Base-by-base conservation (phyloP, 2,329 filamentous ascomycete species). In the Dactylellina leptospora region DNA sequence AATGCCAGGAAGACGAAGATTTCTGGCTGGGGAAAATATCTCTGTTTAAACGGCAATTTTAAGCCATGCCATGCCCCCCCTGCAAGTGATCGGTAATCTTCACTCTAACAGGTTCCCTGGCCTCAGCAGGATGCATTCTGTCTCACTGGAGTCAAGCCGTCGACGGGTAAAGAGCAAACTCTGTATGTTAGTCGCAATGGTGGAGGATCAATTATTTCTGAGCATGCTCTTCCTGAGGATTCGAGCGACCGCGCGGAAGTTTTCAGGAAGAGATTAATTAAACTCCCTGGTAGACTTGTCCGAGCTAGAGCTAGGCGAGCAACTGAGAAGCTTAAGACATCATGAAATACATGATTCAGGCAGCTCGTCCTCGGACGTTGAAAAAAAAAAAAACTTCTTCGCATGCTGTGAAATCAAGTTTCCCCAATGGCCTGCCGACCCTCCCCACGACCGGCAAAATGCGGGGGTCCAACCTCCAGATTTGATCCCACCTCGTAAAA, bases 21-120 rank as follows among this genome's bases (percentile, higher is more conserved):
- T 53, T 62, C 51, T 66, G 61, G 51, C 61, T 56, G 61, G 51
- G 50, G 61, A 20, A 36, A 51, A 62, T 61, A 62, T 56, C 66
- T 71, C 42, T 50, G 48, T 61, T 61, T 63, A 51, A 63, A 71
- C 66, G 51, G 66, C 59, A 71, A 71, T 71, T 71, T 71, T 62
- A 63, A 71, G 66, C 66, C 66, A 71, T 47, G 51, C 66, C 66
- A 63, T 56, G 50, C 38, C 56, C 56, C 66, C 66, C 66, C 58
- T 62, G 66, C 66, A 58, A 38, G 20, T 18, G 23, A 51, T 71
- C 56, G 66, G 66, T 71, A 71, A 71, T 58, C 66, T 25, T 58
- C 56, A 45, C 66, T 71, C 42, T 16, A 51, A 63, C 42, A 53
- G 66, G 56, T 61, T 70, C 48, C 50, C 64, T 66, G 28, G 64